Evolutionary conservation across 129 eudicot species (phyloP), one percentile per base, ranked within the genome.

Genomic region (Ambrosia artemisiifolia): DNA sequence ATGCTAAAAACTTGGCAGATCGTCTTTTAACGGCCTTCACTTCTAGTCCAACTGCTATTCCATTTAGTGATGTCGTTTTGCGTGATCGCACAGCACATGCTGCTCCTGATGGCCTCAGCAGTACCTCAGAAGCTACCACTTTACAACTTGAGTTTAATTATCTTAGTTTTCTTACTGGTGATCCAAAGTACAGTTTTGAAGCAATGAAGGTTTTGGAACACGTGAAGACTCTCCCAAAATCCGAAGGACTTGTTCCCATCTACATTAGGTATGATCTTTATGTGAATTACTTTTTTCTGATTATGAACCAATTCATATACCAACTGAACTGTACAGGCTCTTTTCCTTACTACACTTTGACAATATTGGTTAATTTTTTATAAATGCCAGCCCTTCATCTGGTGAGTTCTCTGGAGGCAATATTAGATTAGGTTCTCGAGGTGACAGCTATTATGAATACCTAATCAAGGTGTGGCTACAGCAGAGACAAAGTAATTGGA

Each of bases 381-480:
- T 62, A 34, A 73, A 59, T 54, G 73, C 78, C 96, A 94, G 99
- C 82, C 99, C 99, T 51, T 70, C 85, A 1, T 75, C 96, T 55
- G 99, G 99, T 77, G 83, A 94, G 55, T 94, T 94, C 72, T 83
- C 88, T 81, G 99, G 99, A 56, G 72, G 74, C 28, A 90, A 88
- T 74, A 94, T 94, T 67, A 83, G 99, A 72, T 83, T 94, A 74
- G 99, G 99, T 80, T 94, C 99, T 64, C 92, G 99, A 65, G 99
- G 99, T 46, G 99, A 94, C 81, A 94, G 99, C 87, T 94, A 94
- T 74, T 94, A 94, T 69, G 99, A 94, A 81, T 94, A 94, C 84
- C 94, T 94, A 40, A 78, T 94, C 43, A 94, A 94, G 84, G 97
- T 94, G 40, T 94, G 99, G 99, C 94, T 94, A 75, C 99, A 90